Evolutionary conservation across 805 yeast species (phyloP), one percentile per base, ranked within the genome.

Genomic region (Jamesozyma piceae): DNA sequence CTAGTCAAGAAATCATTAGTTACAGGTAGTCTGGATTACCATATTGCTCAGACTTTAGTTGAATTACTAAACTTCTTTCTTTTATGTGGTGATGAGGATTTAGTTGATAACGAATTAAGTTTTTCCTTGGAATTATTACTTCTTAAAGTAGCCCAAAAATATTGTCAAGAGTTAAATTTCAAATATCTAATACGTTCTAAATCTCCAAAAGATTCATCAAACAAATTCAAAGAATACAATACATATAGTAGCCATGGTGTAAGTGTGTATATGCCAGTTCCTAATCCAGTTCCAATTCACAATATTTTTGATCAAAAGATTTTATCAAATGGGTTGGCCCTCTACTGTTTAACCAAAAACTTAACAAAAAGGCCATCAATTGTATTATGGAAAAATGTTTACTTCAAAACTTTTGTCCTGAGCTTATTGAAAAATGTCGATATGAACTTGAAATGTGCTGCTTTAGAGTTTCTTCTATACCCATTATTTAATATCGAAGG

Each of bases 401-500:
- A 49, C 43, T 51, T 58, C 30, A 44, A 35, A 29, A 35, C 51
- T 5, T 52, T 60, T 24, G 43, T 47, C 4, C 35, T 49, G 13
- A 54, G 63, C 37, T 42, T 58, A 11, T 34, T 58, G 35, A 58
- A 54, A 37, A 43, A 52, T 33, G 43, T 44, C 11, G 49, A 54
- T 30, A 46, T 53, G 15, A 37, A 44, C 6, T 38, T 60, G 29
- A 55, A 48, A 36, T 52, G 59, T 38, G 42, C 54, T 2, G 50
- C 58, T 4, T 35, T 60, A 22, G 38, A 44, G 18, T 57, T 52
- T 32, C 32, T 53, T 22, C 27, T 48, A 18, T 42, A 39, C 19
- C 60, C 59, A 2, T 51, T 43, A 22, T 31, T 57, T 10, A 26
- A 44, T 18, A 36, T 39, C 8, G 37, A 43, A 4, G 40, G 40